Percentiles rank a stretch among this genome's conserved stretches.
Conservation (phyloP, 768 basidiomycete species). For the Trametes cubensis region DNA sequence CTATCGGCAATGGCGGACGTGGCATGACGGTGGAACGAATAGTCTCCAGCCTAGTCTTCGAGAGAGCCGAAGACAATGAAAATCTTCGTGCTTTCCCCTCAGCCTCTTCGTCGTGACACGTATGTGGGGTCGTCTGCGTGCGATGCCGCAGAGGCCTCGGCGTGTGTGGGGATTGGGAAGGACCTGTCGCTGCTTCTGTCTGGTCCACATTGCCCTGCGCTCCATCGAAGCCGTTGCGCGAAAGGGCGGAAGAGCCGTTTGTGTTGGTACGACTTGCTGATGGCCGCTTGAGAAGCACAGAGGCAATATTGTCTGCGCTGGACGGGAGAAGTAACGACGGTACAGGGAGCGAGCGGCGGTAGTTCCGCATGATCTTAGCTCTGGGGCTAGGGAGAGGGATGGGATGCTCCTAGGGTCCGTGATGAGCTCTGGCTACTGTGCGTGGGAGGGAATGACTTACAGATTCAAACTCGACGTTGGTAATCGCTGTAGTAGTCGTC, state of each 20-base stretch:
- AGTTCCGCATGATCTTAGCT: slow-evolving; percentile 13
- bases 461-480: slow-evolving; percentile 30
- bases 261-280: background rate
- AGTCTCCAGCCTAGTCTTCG: slow-evolving; percentile 24
- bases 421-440: background rate
- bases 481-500: slow-evolving; percentile 28
- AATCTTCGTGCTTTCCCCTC: slow-evolving; percentile 20
- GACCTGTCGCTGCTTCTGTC: background rate
- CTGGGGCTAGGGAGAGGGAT: slow-evolving; percentile 25
- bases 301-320: slow-evolving; percentile 5
- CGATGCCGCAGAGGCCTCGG: slow-evolving; percentile 14
- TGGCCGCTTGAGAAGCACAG: background rate
- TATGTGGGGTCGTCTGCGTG: slow-evolving; percentile 22
- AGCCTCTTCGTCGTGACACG: background rate
- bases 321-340: background rate
- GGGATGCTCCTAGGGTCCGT: slow-evolving; percentile 28
- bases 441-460: slow-evolving; percentile 18
- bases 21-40: slow-evolving; percentile 28
- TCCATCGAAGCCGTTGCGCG: background rate
- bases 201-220: background rate
- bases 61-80: slow-evolving; percentile 29
- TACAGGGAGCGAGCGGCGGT: slow-evolving; percentile 20
- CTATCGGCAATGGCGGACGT: slow-evolving; percentile 28
- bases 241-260: background rate
- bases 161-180: slow-evolving; percentile 3